phyloP scores from a whole-genome alignment of 176 grass and related monocot species.

The Aegilops bicornis region DNA sequence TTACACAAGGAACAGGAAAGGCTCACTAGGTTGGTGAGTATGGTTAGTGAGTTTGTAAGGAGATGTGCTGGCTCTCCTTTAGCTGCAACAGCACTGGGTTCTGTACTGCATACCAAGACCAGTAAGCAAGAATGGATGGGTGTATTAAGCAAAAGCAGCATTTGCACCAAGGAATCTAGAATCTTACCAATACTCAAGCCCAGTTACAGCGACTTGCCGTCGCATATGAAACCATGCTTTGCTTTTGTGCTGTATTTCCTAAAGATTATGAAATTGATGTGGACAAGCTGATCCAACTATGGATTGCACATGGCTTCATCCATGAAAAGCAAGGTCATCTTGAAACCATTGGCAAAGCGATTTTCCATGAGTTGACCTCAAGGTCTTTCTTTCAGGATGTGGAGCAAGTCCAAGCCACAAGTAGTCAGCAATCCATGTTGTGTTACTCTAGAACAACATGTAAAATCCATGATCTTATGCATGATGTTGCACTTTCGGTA shows the following conservation, averaged over 20 bases:
- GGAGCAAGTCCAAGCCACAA: background rate
- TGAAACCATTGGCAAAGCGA: no score
- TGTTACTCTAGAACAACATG: no score
- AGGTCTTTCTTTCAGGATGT: slow-evolving; percentile 1
- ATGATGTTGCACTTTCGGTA: no score
- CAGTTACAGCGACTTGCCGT: slow-evolving; percentile 2
- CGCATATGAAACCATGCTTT: background rate
- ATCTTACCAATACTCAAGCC: slow-evolving; percentile 2
- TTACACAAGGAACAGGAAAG: background rate
- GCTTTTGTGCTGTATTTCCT: background rate
- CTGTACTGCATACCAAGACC: background rate
- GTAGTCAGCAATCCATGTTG: background rate
- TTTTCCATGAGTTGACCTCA: background rate
- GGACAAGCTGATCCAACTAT: no score
- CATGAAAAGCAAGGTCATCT: no score
- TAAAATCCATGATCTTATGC: no score
- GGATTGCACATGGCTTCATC: no score
- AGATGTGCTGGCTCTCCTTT: slow-evolving; percentile 23
- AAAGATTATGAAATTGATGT: background rate
- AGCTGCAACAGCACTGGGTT: slow-evolving; percentile 10
- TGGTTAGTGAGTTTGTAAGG: background rate
- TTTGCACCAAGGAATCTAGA: background rate
- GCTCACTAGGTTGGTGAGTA: background rate
- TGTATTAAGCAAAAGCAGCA: background rate
- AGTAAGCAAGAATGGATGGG: background rate